These are phyloP conservation scores for Lanmaoa pseudosensibilis DNA, from an alignment of 768 basidiomycete genomes.

Conservation along the genomic window DNA sequence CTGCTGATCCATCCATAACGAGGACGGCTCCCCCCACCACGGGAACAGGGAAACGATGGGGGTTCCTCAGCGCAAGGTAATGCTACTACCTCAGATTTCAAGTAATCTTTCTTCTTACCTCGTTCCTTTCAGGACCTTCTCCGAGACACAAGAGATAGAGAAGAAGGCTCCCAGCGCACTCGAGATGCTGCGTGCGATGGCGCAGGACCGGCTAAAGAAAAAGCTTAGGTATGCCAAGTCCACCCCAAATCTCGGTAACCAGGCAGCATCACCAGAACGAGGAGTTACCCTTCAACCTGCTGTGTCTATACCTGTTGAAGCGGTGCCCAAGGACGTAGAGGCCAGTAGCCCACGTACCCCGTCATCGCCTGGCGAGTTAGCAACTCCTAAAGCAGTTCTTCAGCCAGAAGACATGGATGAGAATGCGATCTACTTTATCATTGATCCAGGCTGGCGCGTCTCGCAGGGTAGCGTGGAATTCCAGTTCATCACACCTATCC, in stretches of 20 bases:
- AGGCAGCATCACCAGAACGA: not conserved
- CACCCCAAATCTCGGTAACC: constrained; percentile 21
- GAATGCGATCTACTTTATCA: constrained; percentile 30
- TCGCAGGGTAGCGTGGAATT: constrained; percentile 25
- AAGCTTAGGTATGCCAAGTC: constrained; percentile 25
- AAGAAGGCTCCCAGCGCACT: constrained; percentile 8
- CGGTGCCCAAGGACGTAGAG: not conserved
- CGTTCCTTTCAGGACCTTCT: constrained; percentile 11
- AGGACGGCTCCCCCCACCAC: not conserved
- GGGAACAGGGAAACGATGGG: constrained; percentile 14
- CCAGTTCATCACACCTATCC: constrained; percentile 27
- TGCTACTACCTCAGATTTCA: not conserved
- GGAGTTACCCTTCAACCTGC: not conserved
- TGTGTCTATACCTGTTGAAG: not conserved
- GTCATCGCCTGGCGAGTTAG: not conserved
- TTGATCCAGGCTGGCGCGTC: constrained; percentile 23
- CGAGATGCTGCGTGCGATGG: constrained; percentile 10
- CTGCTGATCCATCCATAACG: constrained; percentile 1
- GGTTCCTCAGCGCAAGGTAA: constrained; percentile 24
- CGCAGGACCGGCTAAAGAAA: constrained; percentile 20
- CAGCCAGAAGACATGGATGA: constrained; percentile 16
- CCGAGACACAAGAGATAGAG: constrained; percentile 5
- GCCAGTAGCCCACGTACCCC: not conserved
- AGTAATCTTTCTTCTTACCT: not conserved
- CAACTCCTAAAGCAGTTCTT: not conserved